Conservation (phyloP, 1,139 yeast species). For the Sporopachydermia cereana region DNA sequence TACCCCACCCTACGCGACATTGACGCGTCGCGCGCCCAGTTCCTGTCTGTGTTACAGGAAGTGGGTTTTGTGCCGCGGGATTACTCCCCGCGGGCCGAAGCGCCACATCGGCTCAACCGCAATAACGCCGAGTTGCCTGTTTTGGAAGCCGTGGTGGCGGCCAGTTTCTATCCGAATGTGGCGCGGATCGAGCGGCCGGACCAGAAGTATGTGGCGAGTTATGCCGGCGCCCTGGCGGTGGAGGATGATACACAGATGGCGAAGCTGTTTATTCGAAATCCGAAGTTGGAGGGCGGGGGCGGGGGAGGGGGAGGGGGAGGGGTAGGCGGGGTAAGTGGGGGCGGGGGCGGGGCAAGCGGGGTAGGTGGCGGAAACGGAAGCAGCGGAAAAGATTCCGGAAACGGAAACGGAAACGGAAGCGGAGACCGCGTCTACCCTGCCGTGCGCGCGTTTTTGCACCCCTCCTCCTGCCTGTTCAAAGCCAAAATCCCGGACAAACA, state of each 20-base stretch:
- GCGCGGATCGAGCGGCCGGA: conserved; percentile 78
- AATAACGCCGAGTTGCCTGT: conserved; percentile 40
- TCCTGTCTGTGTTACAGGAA: conserved; percentile 53
- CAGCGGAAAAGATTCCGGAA: conserved; percentile 10
- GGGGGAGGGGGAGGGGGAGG: too few species aligned
- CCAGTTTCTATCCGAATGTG: conserved; percentile 72
- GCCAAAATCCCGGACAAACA: conserved; percentile 22
- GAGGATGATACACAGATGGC: conserved; percentile 74
- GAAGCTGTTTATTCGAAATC: conserved; percentile 51
- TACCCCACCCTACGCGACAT: conserved; percentile 59
- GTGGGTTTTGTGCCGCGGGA: conserved; percentile 58
- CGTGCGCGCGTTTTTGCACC: conserved; percentile 67
- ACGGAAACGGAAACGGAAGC: conserved; percentile 14
- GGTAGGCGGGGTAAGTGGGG: too few species aligned
- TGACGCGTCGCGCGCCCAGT: conserved; percentile 57
- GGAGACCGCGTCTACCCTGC: conserved; percentile 33
- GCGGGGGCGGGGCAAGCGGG: too few species aligned
- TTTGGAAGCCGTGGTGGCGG: conserved; percentile 59
- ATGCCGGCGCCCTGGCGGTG: conserved; percentile 69
- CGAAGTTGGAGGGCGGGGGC: conserved; percentile 13
- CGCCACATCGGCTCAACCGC: conserved; percentile 26
- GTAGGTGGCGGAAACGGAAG: too few species aligned
- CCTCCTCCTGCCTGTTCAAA: conserved; percentile 62
- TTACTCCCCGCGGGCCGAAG: conserved; percentile 18
- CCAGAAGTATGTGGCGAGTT: conserved; percentile 55